Evolutionary conservation across 2,329 filamentous ascomycete genomes (phyloP).

Genomic region (Alternaria arborescens): DNA sequence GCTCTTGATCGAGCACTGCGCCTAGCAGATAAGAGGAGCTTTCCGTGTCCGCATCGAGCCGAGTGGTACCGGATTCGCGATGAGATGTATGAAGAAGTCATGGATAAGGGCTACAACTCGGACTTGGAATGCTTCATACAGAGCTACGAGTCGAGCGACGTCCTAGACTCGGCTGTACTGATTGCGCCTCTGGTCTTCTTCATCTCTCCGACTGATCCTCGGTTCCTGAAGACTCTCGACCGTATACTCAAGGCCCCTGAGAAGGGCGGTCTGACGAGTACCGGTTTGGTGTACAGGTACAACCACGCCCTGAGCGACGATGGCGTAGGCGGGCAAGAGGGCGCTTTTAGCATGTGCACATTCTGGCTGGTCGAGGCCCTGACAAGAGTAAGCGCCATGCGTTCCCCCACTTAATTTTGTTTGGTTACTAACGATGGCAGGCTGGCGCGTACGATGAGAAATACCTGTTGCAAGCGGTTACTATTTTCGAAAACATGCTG

Average conservation of each 20-base stretch:
- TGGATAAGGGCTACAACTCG: conserved; percentile 79
- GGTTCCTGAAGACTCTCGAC: conserved; percentile 76
- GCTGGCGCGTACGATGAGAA: conserved; percentile 66
- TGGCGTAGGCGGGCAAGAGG: conserved; percentile 76
- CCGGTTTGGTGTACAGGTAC: conserved; percentile 79
- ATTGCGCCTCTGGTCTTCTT: conserved; percentile 84
- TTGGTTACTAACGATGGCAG: conserved; percentile 23
- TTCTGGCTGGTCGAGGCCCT: conserved; percentile 85
- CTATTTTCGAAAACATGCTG: conserved; percentile 80
- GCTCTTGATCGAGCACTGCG: conserved; percentile 79
- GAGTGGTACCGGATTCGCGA: conserved; percentile 74
- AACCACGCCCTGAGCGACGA: conserved; percentile 74
- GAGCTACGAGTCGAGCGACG: conserved; percentile 75
- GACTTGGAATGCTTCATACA: conserved; percentile 76
- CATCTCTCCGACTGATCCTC: conserved; percentile 77
- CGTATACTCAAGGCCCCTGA: conserved; percentile 75
- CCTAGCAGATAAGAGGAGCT: conserved; percentile 76
- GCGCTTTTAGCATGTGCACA: conserved; percentile 82
- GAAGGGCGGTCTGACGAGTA: conserved; percentile 77
- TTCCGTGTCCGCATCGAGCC: conserved; percentile 74
- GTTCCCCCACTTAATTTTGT: background rate
- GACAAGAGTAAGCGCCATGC: conserved; percentile 66
- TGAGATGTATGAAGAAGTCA: conserved; percentile 75
- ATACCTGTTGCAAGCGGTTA: conserved; percentile 68
- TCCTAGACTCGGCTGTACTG: conserved; percentile 77